Percentiles rank a stretch among this genome's conserved stretches.
Conservation (phyloP, 1,284 basidiomycete genomes). For the Acaromyces ingoldii region DNA sequence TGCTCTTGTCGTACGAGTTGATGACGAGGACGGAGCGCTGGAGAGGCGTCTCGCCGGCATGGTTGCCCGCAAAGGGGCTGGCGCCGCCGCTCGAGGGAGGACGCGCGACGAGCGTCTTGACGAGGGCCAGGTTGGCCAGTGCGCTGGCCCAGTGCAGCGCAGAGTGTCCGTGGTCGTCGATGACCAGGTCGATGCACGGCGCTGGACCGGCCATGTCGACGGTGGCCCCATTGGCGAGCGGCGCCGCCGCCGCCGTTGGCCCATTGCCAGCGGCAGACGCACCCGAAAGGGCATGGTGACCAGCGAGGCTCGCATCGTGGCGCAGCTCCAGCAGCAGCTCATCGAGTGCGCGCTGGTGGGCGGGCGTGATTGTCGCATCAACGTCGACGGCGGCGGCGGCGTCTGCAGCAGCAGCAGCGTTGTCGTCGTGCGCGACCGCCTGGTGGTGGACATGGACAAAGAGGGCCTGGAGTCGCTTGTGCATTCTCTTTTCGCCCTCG, state of each 20-base stretch:
- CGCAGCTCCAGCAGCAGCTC: conserved; percentile 23
- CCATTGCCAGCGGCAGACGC: conserved; percentile 58
- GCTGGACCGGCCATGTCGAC: conserved; percentile 65
- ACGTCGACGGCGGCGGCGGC: not conserved
- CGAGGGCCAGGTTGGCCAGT: conserved; percentile 60
- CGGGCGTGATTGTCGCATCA: not conserved
- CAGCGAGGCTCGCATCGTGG: conserved; percentile 27
- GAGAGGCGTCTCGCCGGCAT: conserved; percentile 87
- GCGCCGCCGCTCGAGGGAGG: conserved; percentile 54
- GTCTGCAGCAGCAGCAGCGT: conserved; percentile 6
- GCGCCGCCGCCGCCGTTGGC: conserved; percentile 62
- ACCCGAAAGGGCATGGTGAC: conserved; percentile 55
- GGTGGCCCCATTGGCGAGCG: conserved; percentile 63
- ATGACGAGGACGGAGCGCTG: conserved; percentile 87
- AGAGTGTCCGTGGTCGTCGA: conserved; percentile 88
- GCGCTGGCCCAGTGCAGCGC: conserved; percentile 90
- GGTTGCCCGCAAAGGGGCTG: conserved; percentile 59
- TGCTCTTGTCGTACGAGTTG: conserved; percentile 70
- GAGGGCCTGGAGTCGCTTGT: conserved; percentile 38
- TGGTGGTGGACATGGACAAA: too few species aligned
- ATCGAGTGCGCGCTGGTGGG: conserved; percentile 10
- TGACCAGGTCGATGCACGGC: conserved; percentile 59
- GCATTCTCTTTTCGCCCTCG: conserved; percentile 43
- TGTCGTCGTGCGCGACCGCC: too few species aligned
- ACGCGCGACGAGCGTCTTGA: conserved; percentile 56